Base-by-base conservation (phyloP, 176 grass and related monocot species). In the Saccharum spontaneum region DNA sequence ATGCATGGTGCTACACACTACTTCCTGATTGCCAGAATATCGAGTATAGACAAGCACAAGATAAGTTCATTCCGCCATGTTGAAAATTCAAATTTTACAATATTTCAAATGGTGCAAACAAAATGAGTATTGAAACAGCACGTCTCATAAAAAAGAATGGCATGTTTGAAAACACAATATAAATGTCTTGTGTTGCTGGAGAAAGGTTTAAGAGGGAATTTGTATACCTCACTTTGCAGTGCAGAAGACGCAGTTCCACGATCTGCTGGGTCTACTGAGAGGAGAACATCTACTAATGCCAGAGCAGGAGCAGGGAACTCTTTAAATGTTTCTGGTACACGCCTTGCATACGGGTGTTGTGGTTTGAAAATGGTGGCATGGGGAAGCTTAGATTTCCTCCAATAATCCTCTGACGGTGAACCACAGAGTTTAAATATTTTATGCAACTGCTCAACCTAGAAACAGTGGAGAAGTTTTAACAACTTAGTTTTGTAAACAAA, bases 391-490 rank as follows among this genome's bases (percentile, higher is more conserved):
- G 94, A 97, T 86, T 97, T 99, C 63, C 71, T 97, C 97, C 97
- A 99, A 72, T 97, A 99, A 59, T 99, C 94, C 64, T 97, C 97
- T 18, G 91, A 92, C 4, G 97, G 97, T 28, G 97, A 99, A 86
- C 97, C 97, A 75, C 94, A 97, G 23, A 99, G 93, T 86, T 99
- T 99, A 84, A 99, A 99, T 92, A 99, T 99, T 89, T 99, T 99
- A 80, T 99, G 97, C 52, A 99, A 84, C 66, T 99, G 97, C 80
- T 99, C 97, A 78, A 99, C 97, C 97, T 99, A 78, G 41, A 89
- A 85, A 90, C 83, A 84, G 1, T 16, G 33, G 39, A 89, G 76
- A 89, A 79, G 55, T 64, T 67, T 41, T 40, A 17, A 80, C 31
- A 90, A 69, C 14, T 67, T 88, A 20, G 59, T 76, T 37, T 76